phyloP scores from a whole-genome alignment of 2,329 filamentous ascomycete species.

The Alternaria sp. region DNA sequence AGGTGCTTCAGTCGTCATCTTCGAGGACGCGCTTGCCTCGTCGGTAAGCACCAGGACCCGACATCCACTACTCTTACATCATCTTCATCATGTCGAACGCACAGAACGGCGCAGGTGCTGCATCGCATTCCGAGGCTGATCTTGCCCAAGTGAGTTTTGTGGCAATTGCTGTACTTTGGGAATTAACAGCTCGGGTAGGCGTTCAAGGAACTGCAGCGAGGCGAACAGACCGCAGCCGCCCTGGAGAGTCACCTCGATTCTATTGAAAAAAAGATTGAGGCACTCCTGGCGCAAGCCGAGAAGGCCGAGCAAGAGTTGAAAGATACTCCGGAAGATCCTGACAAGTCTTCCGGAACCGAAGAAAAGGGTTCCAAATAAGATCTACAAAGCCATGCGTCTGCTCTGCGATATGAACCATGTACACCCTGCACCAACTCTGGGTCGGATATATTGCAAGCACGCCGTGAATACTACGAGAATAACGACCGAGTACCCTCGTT shows the following conservation, averaged over 20 bases:
- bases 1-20: constrained; percentile 39
- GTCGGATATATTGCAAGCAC: too few species aligned
- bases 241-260: constrained; percentile 63
- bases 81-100: constrained; percentile 41
- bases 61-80: constrained; percentile 22
- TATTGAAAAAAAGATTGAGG: constrained; percentile 65
- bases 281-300: constrained; percentile 59
- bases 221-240: constrained; percentile 63
- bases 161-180: neutral
- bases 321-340: constrained; percentile 24
- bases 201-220: constrained; percentile 61
- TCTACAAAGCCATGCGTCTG: neutral
- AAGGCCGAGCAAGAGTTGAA: constrained; percentile 47
- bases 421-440: neutral
- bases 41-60: constrained; percentile 17
- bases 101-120: constrained; percentile 37
- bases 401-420: neutral
- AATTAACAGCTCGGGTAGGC: constrained; percentile 50
- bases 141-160: constrained; percentile 42
- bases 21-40: constrained; percentile 20
- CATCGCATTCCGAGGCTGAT: constrained; percentile 40
- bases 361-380: constrained; percentile 25
- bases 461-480: neutral
- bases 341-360: constrained; percentile 22
- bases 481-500: neutral